These are phyloP conservation scores for Erodium texanum DNA, from an alignment of 441 rosid species.

Conservation along the genomic window DNA sequence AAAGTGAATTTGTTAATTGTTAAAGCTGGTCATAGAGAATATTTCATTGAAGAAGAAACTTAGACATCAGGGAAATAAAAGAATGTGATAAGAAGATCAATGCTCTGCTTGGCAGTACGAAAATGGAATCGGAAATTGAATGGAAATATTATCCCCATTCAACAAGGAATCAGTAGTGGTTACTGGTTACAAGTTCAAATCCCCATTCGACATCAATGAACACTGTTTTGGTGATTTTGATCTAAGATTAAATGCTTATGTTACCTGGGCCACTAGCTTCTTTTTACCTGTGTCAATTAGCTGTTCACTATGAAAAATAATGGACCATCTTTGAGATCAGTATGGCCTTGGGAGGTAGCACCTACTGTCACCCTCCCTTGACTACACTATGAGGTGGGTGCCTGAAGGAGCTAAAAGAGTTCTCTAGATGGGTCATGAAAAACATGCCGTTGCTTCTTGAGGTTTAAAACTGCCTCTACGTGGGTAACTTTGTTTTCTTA, in stretches of 20 bases:
- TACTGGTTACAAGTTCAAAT: background rate
- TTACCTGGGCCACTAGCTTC: background rate
- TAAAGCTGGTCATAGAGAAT: background rate
- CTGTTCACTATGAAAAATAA: background rate
- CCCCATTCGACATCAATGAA: background rate
- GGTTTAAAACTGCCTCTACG: background rate
- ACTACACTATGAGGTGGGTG: background rate
- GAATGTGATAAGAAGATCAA: background rate
- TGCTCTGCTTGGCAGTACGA: background rate
- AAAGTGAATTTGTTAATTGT: background rate
- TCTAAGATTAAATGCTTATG: constrained; percentile 1
- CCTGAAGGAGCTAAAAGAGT: background rate
- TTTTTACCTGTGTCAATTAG: background rate
- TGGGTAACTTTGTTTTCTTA: background rate
- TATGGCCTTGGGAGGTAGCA: background rate
- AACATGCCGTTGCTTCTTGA: background rate
- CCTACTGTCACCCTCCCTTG: background rate
- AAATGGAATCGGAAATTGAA: background rate
- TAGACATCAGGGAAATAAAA: background rate
- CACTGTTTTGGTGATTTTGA: background rate
- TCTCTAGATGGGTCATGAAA: background rate
- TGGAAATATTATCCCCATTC: background rate
- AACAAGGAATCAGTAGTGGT: background rate
- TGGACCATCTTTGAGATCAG: background rate
- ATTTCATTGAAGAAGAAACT: background rate